A percentile compares a stretch with the other conserved stretches of the same genome.
These are phyloP conservation scores for Leishmania mexicana DNA, from an alignment of 208 protist species.

Conservation along the genomic window DNA sequence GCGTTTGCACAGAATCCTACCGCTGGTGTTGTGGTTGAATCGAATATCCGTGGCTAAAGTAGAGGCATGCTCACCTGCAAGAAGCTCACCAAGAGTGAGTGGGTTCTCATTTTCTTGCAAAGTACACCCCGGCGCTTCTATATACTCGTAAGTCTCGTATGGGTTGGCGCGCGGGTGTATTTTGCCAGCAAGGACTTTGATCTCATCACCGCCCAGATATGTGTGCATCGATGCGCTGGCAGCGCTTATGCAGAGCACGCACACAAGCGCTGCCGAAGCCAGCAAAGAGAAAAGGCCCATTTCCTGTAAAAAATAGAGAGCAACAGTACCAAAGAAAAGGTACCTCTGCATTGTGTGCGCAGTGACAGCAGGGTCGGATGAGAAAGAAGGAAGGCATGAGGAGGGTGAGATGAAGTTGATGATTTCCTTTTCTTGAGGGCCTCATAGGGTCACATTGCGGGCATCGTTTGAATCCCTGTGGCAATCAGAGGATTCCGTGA, in stretches of 20 bases:
- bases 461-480: not conserved
- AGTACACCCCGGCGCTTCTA: slow-evolving; percentile 80
- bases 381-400: not conserved
- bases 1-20: slow-evolving; percentile 43
- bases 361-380: not conserved
- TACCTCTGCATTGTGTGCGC: not conserved
- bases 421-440: not conserved
- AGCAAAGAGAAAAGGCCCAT: not conserved
- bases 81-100: slow-evolving; percentile 79
- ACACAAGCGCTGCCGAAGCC: not conserved
- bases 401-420: not conserved
- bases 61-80: slow-evolving; percentile 69
- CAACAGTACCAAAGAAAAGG: not conserved
- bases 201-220: slow-evolving; percentile 6
- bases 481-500: not conserved
- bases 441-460: no score
- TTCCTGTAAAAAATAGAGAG: not conserved
- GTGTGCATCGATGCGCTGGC: slow-evolving; percentile 1
- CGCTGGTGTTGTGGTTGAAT: slow-evolving; percentile 35
- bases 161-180: slow-evolving; percentile 64
- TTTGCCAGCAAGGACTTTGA: slow-evolving; percentile 23
- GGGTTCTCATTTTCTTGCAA: slow-evolving; percentile 20
- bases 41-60: slow-evolving; percentile 48
- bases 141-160: slow-evolving; percentile 95
- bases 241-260: not conserved